Conservation (phyloP, 1,139 yeast species). For the Nakaseomyces kungkrabaensis region DNA sequence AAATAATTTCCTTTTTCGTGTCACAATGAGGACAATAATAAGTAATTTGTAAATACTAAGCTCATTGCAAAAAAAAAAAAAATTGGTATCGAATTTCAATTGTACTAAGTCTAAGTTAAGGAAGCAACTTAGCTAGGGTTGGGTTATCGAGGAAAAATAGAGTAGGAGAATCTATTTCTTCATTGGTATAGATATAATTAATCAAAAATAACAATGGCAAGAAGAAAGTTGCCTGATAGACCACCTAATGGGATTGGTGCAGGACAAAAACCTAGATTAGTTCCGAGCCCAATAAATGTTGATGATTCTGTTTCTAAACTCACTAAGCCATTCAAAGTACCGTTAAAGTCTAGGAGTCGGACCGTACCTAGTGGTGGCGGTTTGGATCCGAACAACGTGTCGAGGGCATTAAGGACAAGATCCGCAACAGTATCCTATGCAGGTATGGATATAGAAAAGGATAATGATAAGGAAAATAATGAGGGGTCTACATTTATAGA, state of each 20-base stretch:
- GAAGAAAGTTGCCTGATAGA: conserved; percentile 26
- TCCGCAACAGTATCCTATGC: conserved; percentile 20
- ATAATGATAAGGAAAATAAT: conserved; percentile 36
- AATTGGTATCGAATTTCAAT: too few species aligned
- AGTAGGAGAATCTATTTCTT: too few species aligned
- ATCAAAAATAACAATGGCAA: conserved; percentile 16
- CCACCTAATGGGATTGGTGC: conserved; percentile 32
- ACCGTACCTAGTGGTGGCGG: conserved; percentile 13
- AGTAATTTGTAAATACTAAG: conserved; percentile 1
- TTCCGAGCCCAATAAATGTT: conserved; percentile 24
- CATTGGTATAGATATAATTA: too few species aligned
- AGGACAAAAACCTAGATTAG: conserved; percentile 27
- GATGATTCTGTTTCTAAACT: conserved; percentile 25
- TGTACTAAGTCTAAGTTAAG: too few species aligned
- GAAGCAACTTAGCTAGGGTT: too few species aligned
- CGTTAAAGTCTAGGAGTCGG: conserved; percentile 28
- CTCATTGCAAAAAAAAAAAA: background rate
- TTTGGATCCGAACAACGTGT: conserved; percentile 23
- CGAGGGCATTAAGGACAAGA: conserved; percentile 33
- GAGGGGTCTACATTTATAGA: conserved; percentile 7
- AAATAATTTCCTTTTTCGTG: conserved; percentile 4
- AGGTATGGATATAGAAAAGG: conserved; percentile 31
- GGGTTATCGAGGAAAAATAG: too few species aligned
- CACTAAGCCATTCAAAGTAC: conserved; percentile 40
- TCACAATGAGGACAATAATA: background rate